A percentile compares a stretch with the other conserved stretches of the same genome.
These are phyloP conservation scores for Ceratocystis alfenasii DNA, from an alignment of 2,329 filamentous ascomycete genomes.

Conservation along the genomic window DNA sequence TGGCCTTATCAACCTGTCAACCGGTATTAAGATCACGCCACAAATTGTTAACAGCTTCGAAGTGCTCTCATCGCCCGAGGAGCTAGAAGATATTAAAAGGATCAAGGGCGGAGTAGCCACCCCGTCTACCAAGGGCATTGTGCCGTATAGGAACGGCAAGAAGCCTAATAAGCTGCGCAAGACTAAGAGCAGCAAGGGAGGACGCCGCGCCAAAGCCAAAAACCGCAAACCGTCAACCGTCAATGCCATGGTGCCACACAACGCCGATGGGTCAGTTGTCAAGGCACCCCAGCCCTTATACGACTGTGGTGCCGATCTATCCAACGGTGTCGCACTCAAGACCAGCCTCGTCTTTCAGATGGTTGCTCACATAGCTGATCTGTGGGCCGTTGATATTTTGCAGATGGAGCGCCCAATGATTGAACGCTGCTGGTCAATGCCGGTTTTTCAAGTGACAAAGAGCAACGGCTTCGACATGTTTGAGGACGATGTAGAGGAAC, in stretches of 20 bases:
- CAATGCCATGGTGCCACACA: not conserved
- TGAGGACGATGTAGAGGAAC: not conserved
- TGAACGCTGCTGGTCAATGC: conserved; percentile 16
- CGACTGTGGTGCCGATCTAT: conserved; percentile 21
- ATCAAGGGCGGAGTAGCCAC: conserved; percentile 24
- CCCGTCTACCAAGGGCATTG: not conserved
- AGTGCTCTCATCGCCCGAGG: not conserved
- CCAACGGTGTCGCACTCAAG: conserved; percentile 25
- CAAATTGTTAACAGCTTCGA: conserved; percentile 31
- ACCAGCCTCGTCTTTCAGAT: conserved; percentile 27
- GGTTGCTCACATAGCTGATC: conserved; percentile 26
- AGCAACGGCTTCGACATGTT: not conserved
- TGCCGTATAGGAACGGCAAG: not conserved
- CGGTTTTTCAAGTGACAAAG: not conserved
- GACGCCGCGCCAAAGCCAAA: not conserved
- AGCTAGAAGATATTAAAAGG: conserved; percentile 24
- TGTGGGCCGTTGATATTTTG: conserved; percentile 26
- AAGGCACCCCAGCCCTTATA: not conserved
- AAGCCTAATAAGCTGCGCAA: not conserved
- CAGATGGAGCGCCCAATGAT: conserved; percentile 22
- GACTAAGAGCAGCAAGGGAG: not conserved
- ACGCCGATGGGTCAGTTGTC: not conserved
- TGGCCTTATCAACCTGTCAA: conserved; percentile 30
- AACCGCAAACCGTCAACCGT: not conserved
- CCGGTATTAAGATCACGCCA: conserved; percentile 31